Evolutionary conservation across 164 flowering plant species (phyloP).

Genomic region (Akebia trifoliata): DNA sequence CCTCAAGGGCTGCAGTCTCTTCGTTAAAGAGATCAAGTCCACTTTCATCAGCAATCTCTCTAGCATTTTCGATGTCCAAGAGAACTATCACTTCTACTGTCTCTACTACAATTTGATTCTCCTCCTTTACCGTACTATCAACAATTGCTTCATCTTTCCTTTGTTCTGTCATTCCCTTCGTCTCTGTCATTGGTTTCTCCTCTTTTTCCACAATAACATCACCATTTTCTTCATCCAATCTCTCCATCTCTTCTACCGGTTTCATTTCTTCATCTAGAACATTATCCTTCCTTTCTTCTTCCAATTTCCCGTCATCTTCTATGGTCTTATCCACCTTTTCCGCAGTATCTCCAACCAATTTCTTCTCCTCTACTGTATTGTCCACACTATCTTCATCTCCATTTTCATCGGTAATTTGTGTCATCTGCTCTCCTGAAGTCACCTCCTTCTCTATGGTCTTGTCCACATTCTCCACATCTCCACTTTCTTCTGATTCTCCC

Average conservation of each 20-base stretch:
- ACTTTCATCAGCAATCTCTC: conserved; percentile 25
- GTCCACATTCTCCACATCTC: too few species aligned
- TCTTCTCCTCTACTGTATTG: background rate
- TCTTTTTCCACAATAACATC: background rate
- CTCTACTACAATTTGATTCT: background rate
- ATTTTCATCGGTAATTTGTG: background rate
- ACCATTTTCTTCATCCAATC: background rate
- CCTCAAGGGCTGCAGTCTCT: conserved; percentile 7
- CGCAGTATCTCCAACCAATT: conserved; percentile 4
- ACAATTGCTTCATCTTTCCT: conserved; percentile 14
- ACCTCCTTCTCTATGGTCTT: conserved; percentile 3
- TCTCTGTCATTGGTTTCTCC: background rate
- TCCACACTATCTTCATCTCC: too few species aligned
- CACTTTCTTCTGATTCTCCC: too few species aligned
- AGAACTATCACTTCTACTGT: background rate
- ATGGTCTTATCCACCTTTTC: too few species aligned
- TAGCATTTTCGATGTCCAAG: conserved; percentile 16
- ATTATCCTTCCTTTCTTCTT: background rate
- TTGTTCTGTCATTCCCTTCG: conserved; percentile 7
- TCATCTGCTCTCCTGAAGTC: background rate
- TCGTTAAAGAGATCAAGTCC: conserved; percentile 16
- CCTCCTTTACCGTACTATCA: background rate
- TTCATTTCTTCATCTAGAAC: conserved; percentile 1
- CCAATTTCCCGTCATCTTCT: background rate
- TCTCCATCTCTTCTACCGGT: background rate